phyloP scores from a whole-genome alignment of 257 asterid genomes.

The Thymus mandschuricus region DNA sequence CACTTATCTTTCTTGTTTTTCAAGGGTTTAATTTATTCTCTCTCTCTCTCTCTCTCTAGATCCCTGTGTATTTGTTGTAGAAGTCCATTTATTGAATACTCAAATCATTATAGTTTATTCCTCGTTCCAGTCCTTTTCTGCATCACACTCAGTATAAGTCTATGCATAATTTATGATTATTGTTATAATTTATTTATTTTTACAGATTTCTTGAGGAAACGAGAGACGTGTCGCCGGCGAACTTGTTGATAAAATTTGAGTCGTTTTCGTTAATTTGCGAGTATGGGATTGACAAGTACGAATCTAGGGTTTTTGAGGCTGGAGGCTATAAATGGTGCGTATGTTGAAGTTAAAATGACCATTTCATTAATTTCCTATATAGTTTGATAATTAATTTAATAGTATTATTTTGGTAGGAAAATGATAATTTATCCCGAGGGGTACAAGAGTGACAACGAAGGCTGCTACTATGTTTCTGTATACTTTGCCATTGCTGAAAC shows the following conservation, averaged over 20 bases:
- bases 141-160: too few relatives aligned
- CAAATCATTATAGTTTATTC: too few relatives aligned
- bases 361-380: too few relatives aligned
- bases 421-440: background rate
- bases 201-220: background rate
- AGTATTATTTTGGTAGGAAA: background rate
- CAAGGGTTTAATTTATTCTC: too few relatives aligned
- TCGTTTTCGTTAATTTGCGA: constrained; percentile 15
- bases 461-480: background rate
- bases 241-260: constrained; percentile 17
- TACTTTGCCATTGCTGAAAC: background rate
- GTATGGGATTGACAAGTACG: constrained; percentile 14
- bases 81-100: too few relatives aligned
- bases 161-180: background rate
- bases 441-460: background rate
- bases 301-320: constrained; percentile 17
- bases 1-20: too few relatives aligned
- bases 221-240: constrained; percentile 6
- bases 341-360: too few relatives aligned
- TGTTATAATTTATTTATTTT: background rate
- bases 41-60: too few relatives aligned
- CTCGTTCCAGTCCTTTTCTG: too few relatives aligned
- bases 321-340: background rate
- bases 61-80: too few relatives aligned
- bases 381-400: too few relatives aligned